Percentiles rank a stretch among this genome's conserved stretches.
These are phyloP conservation scores for Metschnikowia baotianmanensis DNA, from an alignment of 805 yeast species.

Conservation along the genomic window DNA sequence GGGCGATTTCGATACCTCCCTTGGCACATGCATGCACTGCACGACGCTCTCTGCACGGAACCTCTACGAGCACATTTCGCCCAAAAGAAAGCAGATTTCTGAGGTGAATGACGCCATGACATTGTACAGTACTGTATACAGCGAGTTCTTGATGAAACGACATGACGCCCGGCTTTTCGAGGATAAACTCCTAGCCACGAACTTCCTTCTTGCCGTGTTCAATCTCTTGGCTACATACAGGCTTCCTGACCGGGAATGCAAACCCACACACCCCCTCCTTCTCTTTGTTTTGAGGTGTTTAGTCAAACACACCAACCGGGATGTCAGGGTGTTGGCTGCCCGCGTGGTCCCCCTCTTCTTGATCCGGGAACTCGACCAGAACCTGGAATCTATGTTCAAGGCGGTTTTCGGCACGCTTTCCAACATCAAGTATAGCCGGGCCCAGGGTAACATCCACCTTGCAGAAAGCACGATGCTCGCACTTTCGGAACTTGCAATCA, in stretches of 20 bases:
- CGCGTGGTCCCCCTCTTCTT: constrained; percentile 54
- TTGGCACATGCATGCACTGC: constrained; percentile 39
- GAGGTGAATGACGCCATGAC: constrained; percentile 24
- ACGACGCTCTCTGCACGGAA: constrained; percentile 28
- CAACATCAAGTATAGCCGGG: constrained; percentile 34
- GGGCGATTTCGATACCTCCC: constrained; percentile 32
- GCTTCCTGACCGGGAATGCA: constrained; percentile 39
- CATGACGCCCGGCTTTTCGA: constrained; percentile 10
- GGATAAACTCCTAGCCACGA: constrained; percentile 32
- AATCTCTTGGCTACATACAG: constrained; percentile 52
- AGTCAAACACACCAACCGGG: constrained; percentile 44
- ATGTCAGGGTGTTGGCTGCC: constrained; percentile 51
- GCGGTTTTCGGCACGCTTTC: constrained; percentile 43
- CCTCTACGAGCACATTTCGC: constrained; percentile 24
- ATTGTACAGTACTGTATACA: constrained; percentile 25
- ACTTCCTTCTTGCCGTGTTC: constrained; percentile 47
- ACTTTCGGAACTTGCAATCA: constrained; percentile 63
- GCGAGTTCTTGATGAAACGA: constrained; percentile 18
- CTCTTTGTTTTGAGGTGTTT: constrained; percentile 41
- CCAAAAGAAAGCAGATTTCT: constrained; percentile 22
- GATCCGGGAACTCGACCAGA: constrained; percentile 33
- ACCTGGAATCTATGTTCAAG: constrained; percentile 44
- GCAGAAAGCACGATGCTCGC: constrained; percentile 59
- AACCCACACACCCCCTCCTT: constrained; percentile 29
- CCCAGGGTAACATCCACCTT: constrained; percentile 33